Evolutionary conservation across 495 filamentous ascomycete species (phyloP).

Genomic region (Tuber brumale): DNA sequence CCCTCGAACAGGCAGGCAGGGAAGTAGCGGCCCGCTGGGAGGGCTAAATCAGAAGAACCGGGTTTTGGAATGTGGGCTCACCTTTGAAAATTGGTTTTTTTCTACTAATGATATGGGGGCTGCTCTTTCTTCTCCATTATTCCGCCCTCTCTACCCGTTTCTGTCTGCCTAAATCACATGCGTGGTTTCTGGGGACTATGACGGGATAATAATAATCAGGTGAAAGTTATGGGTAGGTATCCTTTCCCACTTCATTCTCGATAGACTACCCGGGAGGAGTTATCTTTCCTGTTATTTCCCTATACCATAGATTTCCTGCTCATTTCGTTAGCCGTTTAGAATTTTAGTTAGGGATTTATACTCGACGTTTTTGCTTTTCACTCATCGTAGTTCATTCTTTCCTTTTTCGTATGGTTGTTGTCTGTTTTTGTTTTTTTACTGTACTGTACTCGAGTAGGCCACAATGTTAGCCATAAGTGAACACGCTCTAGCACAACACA

Average conservation of each 20-base stretch:
- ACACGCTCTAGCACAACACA: no score
- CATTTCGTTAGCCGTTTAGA: not conserved
- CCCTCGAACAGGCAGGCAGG: not conserved
- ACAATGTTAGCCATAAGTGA: no score
- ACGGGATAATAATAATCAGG: not conserved
- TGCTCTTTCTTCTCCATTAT: not conserved
- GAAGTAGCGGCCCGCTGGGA: conserved; percentile 21
- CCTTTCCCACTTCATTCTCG: not conserved
- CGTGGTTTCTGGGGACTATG: not conserved
- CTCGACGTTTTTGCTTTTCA: not conserved
- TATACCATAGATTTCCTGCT: not conserved
- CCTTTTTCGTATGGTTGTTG: not conserved
- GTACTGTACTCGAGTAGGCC: no score
- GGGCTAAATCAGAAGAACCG: conserved; percentile 19
- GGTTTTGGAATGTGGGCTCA: not conserved
- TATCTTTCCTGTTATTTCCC: not conserved
- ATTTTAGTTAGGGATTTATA: not conserved
- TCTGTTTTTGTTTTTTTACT: no score
- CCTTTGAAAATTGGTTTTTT: not conserved
- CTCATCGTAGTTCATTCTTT: not conserved
- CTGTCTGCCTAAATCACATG: not conserved
- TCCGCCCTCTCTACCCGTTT: not conserved
- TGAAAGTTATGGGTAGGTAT: not conserved
- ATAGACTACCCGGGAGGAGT: not conserved
- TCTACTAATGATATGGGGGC: not conserved